A percentile compares a stretch with the other conserved stretches of the same genome.
phyloP scores from a whole-genome alignment of 805 yeast species.

The Sungouiella thailandica region DNA sequence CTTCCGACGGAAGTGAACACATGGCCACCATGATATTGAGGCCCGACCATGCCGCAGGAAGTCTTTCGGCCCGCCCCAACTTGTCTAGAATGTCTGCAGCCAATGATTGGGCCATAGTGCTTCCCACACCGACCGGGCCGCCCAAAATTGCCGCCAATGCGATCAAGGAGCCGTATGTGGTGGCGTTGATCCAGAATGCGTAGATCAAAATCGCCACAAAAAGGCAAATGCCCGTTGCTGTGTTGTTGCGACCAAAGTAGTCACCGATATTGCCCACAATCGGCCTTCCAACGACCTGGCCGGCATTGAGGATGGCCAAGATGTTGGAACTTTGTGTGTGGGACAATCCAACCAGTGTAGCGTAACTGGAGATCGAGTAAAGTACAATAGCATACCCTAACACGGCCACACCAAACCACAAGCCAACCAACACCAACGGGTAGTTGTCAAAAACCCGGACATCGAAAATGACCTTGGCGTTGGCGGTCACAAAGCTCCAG shows the following conservation, averaged over 20 bases:
- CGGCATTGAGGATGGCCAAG: constrained; percentile 36
- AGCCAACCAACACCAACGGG: constrained; percentile 20
- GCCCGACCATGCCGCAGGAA: constrained; percentile 38
- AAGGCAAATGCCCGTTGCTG: constrained; percentile 18
- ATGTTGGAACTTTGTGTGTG: constrained; percentile 26
- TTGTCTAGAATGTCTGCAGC: constrained; percentile 11
- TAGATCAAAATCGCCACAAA: constrained; percentile 21
- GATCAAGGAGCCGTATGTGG: constrained; percentile 24
- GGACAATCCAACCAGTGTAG: constrained; percentile 40
- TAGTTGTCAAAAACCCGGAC: constrained; percentile 19
- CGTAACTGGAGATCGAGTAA: constrained; percentile 37
- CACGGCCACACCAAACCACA: constrained; percentile 35
- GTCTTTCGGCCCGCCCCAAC: constrained; percentile 12
- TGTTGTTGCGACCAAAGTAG: constrained; percentile 42
- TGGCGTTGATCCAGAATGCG: constrained; percentile 38
- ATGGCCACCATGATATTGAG: constrained; percentile 28
- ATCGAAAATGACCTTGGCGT: constrained; percentile 34
- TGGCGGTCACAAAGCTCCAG: constrained; percentile 14
- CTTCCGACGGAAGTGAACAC: constrained; percentile 44
- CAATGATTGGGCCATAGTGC: constrained; percentile 16
- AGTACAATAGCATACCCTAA: constrained; percentile 34
- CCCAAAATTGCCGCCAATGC: constrained; percentile 29
- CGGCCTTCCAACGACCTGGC: constrained; percentile 48
- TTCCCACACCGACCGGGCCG: constrained; percentile 25
- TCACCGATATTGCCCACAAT: constrained; percentile 45